These are phyloP conservation scores for Phytopythium litorale DNA, from an alignment of 352 stramenopile genomes.

Conservation along the genomic window DNA sequence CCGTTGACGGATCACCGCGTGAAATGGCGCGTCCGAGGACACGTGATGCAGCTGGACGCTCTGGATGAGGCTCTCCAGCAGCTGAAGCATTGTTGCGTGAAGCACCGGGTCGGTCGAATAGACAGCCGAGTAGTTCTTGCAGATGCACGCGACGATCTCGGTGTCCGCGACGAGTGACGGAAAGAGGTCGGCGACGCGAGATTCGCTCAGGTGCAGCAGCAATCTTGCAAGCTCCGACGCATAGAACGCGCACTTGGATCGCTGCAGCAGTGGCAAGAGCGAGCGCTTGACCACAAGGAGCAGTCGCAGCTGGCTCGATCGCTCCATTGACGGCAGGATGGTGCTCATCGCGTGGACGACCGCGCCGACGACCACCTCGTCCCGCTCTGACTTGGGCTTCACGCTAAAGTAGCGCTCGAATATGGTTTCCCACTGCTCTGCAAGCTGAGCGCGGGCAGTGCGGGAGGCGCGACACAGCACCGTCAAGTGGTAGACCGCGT, in stretches of 20 bases:
- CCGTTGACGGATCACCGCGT: conserved; percentile 28
- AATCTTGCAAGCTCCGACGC: conserved; percentile 38
- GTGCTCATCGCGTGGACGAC: conserved; percentile 34
- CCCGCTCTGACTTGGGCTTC: conserved; percentile 37
- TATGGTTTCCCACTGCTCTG: conserved; percentile 32
- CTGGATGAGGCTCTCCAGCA: conserved; percentile 11
- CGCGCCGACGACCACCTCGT: conserved; percentile 50
- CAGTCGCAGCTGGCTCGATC: conserved; percentile 35
- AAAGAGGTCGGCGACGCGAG: conserved; percentile 45
- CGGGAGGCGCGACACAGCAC: conserved; percentile 25
- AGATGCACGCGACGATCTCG: conserved; percentile 41
- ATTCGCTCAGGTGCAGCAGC: conserved; percentile 43
- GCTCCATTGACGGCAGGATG: conserved; percentile 29
- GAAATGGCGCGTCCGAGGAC: conserved; percentile 5
- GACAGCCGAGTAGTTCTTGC: conserved; percentile 34
- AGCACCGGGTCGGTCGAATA: conserved; percentile 41
- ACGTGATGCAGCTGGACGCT: background rate
- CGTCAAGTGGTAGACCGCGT: conserved; percentile 56
- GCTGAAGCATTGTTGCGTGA: conserved; percentile 38
- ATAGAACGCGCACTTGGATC: conserved; percentile 23
- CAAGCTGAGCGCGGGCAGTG: conserved; percentile 20
- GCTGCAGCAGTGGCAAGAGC: conserved; percentile 43
- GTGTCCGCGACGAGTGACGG: conserved; percentile 57
- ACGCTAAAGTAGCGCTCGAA: conserved; percentile 44
- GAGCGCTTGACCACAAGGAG: conserved; percentile 48